Evolutionary conservation across 169 alveolate genomes (phyloP), one percentile per base, ranked within the genome.

Genomic region (Theileria annulata): DNA sequence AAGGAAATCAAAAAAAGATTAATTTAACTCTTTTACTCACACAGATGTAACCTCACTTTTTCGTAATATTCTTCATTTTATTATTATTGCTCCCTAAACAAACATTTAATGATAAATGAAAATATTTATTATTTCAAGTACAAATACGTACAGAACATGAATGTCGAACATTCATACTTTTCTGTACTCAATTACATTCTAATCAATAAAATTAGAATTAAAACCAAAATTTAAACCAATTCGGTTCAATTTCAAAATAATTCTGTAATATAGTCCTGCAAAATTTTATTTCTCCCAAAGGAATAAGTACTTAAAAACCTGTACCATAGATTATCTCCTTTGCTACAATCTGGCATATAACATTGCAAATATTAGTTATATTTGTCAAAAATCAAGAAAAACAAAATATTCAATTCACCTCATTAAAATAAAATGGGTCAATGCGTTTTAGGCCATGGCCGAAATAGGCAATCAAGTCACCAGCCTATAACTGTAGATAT

Each of bases 391-490:
- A 8, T 21, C 28, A 21, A 56, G 35, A 19, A 25, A 21, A 56
- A 19, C 66, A 56, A 13, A 10, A 56, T 27, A 5, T 56, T 56
- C 13, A 21, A 25, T 15, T 56, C 31, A 21, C 31, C 8, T 13
- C 35, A 21, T 56, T 56, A 21, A 9, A 37, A 10, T 2, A 70
- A 23, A 70, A 70, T 70, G 77, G 64, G 74, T 19, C 42, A 70
- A 35, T 70, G 77, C 67, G 77, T 37, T 42, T 5, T 70, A 73
- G 77, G 77, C 25, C 51, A 70, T 10, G 13, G 77, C 54, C 42
- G 67, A 28, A 51, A 70, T 9, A 19, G 54, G 31, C 28, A 1
- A 3, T 23, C 42, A 35, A 19, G 33, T 59, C 42, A 70, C 23
- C 63, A 48, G 9, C 9, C 28, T 10, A 23, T 37, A 19, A 28